phyloP scores from a whole-genome alignment of 306 rosid species.

The Argentina anserina region DNA sequence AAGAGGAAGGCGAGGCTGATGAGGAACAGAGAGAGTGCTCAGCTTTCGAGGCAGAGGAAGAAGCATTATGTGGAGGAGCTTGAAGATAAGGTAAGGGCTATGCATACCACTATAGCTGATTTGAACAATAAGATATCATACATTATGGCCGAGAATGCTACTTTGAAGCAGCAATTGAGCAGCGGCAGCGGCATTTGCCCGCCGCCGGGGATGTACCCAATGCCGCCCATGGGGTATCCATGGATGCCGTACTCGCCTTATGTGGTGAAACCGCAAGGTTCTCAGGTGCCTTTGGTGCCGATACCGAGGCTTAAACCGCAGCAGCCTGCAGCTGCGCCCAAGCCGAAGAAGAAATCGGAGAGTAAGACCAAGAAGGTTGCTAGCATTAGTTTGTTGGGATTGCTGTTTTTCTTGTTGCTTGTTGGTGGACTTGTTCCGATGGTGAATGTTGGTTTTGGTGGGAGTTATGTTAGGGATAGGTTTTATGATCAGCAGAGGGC shows the following conservation, averaged over 20 bases:
- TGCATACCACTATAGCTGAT: slow-evolving; percentile 83
- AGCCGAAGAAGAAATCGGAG: slow-evolving; percentile 47
- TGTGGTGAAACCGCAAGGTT: slow-evolving; percentile 73
- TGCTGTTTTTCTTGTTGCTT: slow-evolving; percentile 68
- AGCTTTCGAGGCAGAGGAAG: slow-evolving; percentile 95
- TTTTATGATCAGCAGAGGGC: slow-evolving; percentile 44
- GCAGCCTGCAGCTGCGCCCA: slow-evolving; percentile 45
- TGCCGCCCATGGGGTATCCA: slow-evolving; percentile 72
- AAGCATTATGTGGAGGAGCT: slow-evolving; percentile 95
- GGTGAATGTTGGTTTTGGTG: slow-evolving; percentile 55
- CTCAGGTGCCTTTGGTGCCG: slow-evolving; percentile 86
- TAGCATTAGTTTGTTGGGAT: slow-evolving; percentile 85
- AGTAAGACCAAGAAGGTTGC: slow-evolving; percentile 87
- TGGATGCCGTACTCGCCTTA: slow-evolving; percentile 80
- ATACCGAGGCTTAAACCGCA: slow-evolving; percentile 86
- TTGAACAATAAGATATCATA: slow-evolving; percentile 64
- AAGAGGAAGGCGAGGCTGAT: slow-evolving; percentile 75
- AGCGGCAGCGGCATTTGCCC: slow-evolving; percentile 50
- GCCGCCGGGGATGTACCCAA: slow-evolving; percentile 67
- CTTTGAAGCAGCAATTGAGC: slow-evolving; percentile 76
- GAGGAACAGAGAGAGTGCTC: slow-evolving; percentile 97
- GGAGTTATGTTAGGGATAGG: slow-evolving; percentile 43
- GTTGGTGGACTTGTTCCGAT: slow-evolving; percentile 79
- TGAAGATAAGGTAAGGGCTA: slow-evolving; percentile 77
- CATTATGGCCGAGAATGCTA: slow-evolving; percentile 81